Conservation (phyloP, 805 yeast species). For the Metschnikowia shivogae region DNA sequence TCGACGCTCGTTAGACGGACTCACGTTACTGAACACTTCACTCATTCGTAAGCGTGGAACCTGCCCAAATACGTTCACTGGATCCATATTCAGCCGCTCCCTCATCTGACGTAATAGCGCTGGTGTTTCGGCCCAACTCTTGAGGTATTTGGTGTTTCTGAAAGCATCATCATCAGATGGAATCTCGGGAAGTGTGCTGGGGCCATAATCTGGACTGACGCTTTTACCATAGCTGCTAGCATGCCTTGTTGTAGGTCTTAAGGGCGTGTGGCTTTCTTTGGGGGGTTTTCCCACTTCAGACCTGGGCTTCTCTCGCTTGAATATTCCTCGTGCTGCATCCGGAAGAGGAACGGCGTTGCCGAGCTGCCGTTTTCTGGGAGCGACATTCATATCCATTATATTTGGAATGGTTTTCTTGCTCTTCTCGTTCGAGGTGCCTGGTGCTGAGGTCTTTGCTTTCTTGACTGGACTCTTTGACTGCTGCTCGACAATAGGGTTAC, state of each 20-base stretch:
- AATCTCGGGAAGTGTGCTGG: slow-evolving; percentile 34
- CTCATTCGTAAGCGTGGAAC: slow-evolving; percentile 65
- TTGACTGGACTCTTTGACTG: neutral
- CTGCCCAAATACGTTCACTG: slow-evolving; percentile 69
- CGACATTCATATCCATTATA: slow-evolving; percentile 6
- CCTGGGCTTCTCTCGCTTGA: slow-evolving; percentile 6
- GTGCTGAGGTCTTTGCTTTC: neutral
- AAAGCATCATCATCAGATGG: slow-evolving; percentile 37
- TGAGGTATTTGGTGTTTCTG: slow-evolving; percentile 11
- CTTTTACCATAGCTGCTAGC: slow-evolving; percentile 6
- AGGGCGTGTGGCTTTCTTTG: slow-evolving; percentile 2
- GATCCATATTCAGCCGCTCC: slow-evolving; percentile 45
- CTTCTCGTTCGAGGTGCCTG: neutral
- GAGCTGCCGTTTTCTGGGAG: slow-evolving; percentile 9
- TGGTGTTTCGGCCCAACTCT: slow-evolving; percentile 39
- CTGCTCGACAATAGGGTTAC: neutral
- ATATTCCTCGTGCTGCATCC: slow-evolving; percentile 34
- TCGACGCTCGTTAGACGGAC: neutral
- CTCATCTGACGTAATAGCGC: slow-evolving; percentile 26
- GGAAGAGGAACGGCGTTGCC: slow-evolving; percentile 37
- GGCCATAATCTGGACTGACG: slow-evolving; percentile 17
- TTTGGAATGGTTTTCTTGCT: neutral
- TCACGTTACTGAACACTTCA: slow-evolving; percentile 43
- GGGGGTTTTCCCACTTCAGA: slow-evolving; percentile 1
- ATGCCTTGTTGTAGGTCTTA: neutral